Percentiles rank a stretch among this genome's conserved stretches.
Conservation (phyloP, 345 rosid genomes). For the Eucalyptus regnans region DNA sequence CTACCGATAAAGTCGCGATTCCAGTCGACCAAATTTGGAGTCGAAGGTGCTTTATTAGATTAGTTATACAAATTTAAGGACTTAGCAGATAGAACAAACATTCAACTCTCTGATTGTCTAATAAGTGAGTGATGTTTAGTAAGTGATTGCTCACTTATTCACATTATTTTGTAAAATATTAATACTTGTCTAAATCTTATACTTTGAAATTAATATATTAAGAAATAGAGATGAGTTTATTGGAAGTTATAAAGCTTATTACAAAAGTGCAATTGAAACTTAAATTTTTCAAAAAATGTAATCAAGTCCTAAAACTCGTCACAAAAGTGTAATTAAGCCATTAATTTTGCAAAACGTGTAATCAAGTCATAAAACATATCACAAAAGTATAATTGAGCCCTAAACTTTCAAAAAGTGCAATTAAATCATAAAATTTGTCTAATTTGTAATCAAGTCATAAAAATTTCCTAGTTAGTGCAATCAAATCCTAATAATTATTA, state of each 20-base stretch:
- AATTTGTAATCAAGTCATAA: no score
- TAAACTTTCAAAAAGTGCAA: no score
- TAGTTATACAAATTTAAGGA: neutral
- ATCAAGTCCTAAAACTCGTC: accelerated
- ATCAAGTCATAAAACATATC: no score
- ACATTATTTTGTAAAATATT: neutral
- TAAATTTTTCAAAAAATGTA: no score
- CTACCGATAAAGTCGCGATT: neutral
- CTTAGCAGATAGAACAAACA: neutral
- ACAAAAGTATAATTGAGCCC: neutral
- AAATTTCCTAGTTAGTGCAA: no score
- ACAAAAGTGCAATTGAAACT: no score
- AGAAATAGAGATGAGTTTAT: neutral
- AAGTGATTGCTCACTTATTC: neutral
- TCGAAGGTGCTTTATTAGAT: neutral
- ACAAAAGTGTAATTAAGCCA: no score
- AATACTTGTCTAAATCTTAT: neutral
- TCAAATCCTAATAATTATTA: no score
- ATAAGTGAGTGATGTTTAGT: neutral
- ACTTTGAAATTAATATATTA: neutral
- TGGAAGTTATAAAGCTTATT: neutral
- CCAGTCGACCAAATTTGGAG: neutral
- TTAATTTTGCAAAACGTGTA: no score
- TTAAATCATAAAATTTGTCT: no score
- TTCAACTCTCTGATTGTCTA: neutral